Percentiles rank a stretch among this genome's conserved stretches.
phyloP scores from a whole-genome alignment of 768 basidiomycete species.

The Termitomyces titanicus region DNA sequence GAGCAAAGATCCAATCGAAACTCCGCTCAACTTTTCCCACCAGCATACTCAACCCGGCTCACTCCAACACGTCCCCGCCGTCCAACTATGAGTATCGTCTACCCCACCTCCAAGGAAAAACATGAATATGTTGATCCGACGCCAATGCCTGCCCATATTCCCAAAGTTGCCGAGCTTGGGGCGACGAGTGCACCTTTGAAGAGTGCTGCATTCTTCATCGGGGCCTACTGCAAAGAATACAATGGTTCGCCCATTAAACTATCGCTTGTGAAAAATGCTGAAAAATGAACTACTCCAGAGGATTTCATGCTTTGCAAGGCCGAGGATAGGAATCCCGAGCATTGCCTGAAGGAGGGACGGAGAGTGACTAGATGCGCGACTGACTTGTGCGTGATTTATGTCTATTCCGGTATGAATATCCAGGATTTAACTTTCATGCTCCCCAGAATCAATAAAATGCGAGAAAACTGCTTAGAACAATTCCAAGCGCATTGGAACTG shows the following conservation, averaged over 20 bases:
- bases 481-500: constrained; percentile 95
- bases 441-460: constrained; percentile 84
- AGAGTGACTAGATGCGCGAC: constrained; percentile 94
- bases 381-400: constrained; percentile 67
- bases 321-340: constrained; percentile 84
- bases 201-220: constrained; percentile 96
- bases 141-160: constrained; percentile 58
- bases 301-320: constrained; percentile 90
- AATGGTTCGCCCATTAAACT: constrained; percentile 64
- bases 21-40: constrained; percentile 25
- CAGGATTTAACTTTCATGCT: neutral
- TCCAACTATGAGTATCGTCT: constrained; percentile 50
- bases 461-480: constrained; percentile 83
- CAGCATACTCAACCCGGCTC: constrained; percentile 19
- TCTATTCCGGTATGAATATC: neutral
- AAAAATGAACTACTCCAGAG: constrained; percentile 20
- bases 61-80: constrained; percentile 12
- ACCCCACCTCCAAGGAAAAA: constrained; percentile 42
- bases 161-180: constrained; percentile 86
- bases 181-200: constrained; percentile 91
- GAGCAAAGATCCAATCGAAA: constrained; percentile 16
- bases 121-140: constrained; percentile 61
- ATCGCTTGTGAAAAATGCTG: neutral
- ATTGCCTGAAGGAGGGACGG: constrained; percentile 94
- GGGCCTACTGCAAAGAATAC: constrained; percentile 91